Evolutionary conservation across 1,139 yeast species (phyloP).

Genomic region (Pichia sp.): DNA sequence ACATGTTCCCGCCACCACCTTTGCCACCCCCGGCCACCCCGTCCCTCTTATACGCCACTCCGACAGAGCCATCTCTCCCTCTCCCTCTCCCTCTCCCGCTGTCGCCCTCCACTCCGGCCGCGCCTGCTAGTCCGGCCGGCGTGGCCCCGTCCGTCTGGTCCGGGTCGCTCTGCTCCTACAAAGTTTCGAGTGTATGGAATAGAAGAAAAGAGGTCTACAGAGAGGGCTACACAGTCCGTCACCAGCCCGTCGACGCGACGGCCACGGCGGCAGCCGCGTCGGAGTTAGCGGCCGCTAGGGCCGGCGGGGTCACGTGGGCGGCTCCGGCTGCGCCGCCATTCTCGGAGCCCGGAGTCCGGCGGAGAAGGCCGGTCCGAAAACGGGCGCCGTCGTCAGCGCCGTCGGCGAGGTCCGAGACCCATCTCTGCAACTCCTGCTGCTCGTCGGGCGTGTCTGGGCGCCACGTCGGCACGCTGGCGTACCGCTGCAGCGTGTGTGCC

Average conservation of each 20-base stretch:
- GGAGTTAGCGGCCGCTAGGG: not conserved
- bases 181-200: too few relatives aligned
- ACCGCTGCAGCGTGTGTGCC: not conserved
- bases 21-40: not conserved
- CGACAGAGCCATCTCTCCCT: not conserved
- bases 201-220: too few relatives aligned
- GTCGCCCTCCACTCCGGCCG: too few relatives aligned
- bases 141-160: not conserved
- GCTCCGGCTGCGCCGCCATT: not conserved
- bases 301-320: too few relatives aligned
- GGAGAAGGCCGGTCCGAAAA: too few relatives aligned
- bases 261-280: not conserved
- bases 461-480: not conserved
- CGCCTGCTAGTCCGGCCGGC: not conserved
- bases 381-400: not conserved
- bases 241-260: slow-evolving; percentile 1
- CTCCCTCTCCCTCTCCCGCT: not conserved
- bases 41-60: too few relatives aligned
- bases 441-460: not conserved
- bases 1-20: not conserved
- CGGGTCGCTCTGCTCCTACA: not conserved
- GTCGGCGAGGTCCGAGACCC: not conserved
- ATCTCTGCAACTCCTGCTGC: not conserved
- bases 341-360: not conserved
- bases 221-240: not conserved